These are phyloP conservation scores for Talaromyces sp. DNA, from an alignment of 2,329 filamentous ascomycete genomes.

Conservation along the genomic window DNA sequence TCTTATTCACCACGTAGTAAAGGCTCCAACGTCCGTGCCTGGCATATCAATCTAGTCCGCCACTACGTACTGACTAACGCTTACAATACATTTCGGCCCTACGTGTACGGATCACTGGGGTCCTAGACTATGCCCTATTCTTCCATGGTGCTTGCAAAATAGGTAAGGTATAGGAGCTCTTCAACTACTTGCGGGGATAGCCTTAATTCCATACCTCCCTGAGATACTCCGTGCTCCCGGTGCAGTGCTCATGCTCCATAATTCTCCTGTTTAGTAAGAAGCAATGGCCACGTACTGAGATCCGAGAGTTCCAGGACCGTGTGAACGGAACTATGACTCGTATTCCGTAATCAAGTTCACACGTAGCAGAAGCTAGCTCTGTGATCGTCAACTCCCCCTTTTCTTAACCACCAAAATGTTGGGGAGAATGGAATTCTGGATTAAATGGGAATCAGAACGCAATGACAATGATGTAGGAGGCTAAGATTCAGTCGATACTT, in stretches of 20 bases:
- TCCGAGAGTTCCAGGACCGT: not conserved
- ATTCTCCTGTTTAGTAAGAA: not conserved
- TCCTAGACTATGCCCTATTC: not conserved
- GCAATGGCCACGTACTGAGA: not conserved
- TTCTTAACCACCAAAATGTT: not conserved
- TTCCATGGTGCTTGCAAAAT: not conserved
- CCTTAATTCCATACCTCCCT: not conserved
- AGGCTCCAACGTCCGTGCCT: not conserved
- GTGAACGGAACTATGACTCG: not conserved
- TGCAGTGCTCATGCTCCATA: not conserved
- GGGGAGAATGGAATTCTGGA: not conserved
- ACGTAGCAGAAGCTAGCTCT: not conserved
- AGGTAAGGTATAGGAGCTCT: not conserved
- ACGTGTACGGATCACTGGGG: not conserved
- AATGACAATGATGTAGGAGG: not conserved
- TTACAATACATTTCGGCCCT: constrained; percentile 19
- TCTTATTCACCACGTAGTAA: not conserved
- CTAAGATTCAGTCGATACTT: not conserved
- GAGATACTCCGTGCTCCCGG: not conserved
- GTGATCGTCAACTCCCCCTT: not conserved
- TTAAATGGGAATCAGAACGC: not conserved
- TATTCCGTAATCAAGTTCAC: not conserved
- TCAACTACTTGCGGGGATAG: not conserved
- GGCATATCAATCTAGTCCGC: not conserved
- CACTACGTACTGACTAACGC: constrained; percentile 1